A percentile compares a stretch with the other conserved stretches of the same genome.
phyloP scores from a whole-genome alignment of 2,329 filamentous ascomycete species.

The Colletotrichum higginsianum region DNA sequence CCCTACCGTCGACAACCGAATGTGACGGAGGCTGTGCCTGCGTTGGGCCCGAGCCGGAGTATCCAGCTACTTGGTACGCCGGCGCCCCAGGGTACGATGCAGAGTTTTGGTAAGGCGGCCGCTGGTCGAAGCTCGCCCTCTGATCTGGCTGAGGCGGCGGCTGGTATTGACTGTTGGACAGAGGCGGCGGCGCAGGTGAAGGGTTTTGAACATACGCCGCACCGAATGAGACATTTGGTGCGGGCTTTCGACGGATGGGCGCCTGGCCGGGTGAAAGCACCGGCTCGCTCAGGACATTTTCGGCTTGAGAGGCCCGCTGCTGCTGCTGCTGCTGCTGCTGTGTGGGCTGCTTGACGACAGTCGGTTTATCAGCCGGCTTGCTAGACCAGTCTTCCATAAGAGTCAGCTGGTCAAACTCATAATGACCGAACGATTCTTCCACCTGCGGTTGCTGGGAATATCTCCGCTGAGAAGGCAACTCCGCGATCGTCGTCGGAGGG shows the following conservation, averaged over 20 bases:
- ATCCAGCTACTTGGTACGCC: constrained; percentile 22
- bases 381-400: constrained; percentile 10
- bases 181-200: constrained; percentile 24
- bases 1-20: not conserved
- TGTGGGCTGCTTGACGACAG: constrained; percentile 22
- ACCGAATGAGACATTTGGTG: constrained; percentile 18
- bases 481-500: constrained; percentile 24
- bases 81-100: constrained; percentile 32
- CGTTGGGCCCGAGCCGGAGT: constrained; percentile 2
- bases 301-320: constrained; percentile 26
- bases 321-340: constrained; percentile 11
- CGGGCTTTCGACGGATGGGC: constrained; percentile 37
- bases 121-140: constrained; percentile 29
- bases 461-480: constrained; percentile 32
- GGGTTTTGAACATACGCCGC: constrained; percentile 29
- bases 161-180: constrained; percentile 23
- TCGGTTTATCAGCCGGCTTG: constrained; percentile 9
- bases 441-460: constrained; percentile 28
- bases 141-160: constrained; percentile 1
- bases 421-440: constrained; percentile 23
- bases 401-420: constrained; percentile 33
- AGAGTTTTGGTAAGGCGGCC: constrained; percentile 27
- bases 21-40: constrained; percentile 11
- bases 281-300: constrained; percentile 16
- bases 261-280: constrained; percentile 33